A percentile compares a stretch with the other conserved stretches of the same genome.
phyloP scores from a whole-genome alignment of 257 asterid species.

The Fraxinus pennsylvanica region DNA sequence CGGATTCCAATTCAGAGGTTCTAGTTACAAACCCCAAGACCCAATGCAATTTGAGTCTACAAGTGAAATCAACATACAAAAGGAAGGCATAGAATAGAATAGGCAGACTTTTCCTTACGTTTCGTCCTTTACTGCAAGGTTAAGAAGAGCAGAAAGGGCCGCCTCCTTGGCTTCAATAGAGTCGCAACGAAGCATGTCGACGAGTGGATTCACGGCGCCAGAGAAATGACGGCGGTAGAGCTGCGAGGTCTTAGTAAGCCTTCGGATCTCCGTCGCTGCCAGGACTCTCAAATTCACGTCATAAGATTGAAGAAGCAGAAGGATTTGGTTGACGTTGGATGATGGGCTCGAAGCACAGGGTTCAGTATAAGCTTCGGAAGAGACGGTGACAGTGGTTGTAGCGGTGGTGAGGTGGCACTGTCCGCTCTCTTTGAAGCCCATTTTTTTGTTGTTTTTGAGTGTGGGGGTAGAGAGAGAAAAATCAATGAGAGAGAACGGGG shows the following conservation, averaged over 20 bases:
- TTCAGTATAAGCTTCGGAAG: constrained; percentile 33
- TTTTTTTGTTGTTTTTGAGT: not conserved
- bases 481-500: not conserved
- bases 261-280: constrained; percentile 86
- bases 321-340: constrained; percentile 43
- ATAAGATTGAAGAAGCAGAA: constrained; percentile 55
- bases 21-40: constrained; percentile 2
- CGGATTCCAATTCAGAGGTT: not conserved
- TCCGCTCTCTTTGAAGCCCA: constrained; percentile 32
- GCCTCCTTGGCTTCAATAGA: constrained; percentile 60
- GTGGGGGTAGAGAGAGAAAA: not conserved
- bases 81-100: not conserved
- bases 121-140: constrained; percentile 84
- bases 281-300: constrained; percentile 43
- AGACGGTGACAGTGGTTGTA: constrained; percentile 11
- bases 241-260: constrained; percentile 80
- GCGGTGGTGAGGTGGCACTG: constrained; percentile 25
- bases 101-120: constrained; percentile 41
- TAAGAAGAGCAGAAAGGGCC: constrained; percentile 77
- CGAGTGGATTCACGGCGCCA: constrained; percentile 62
- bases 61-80: not conserved
- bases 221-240: constrained; percentile 81
- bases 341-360: constrained; percentile 36
- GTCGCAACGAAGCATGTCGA: constrained; percentile 59
- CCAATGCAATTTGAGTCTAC: constrained; percentile 14